Percentiles rank a stretch among this genome's conserved stretches.
phyloP scores from a whole-genome alignment of 192 early-diverging fungal species.

The Lunasporangiospora selenospora region DNA sequence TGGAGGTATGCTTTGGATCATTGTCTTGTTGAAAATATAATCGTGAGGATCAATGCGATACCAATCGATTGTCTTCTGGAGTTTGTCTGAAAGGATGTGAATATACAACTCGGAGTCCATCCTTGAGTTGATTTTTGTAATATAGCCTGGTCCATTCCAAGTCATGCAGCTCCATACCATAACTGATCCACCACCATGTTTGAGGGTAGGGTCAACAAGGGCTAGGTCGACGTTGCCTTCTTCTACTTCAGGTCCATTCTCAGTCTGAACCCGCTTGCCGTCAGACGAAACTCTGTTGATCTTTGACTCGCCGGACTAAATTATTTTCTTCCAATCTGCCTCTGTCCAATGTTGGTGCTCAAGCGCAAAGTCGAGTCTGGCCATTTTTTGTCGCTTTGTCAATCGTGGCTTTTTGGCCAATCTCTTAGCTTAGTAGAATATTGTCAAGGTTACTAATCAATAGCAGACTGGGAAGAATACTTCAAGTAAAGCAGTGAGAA shows the following conservation, averaged over 20 bases:
- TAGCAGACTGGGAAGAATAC: too few relatives aligned
- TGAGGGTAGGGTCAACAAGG: conserved; percentile 5
- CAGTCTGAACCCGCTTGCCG: conserved; percentile 8
- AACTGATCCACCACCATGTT: conserved; percentile 23
- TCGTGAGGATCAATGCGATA: conserved; percentile 5
- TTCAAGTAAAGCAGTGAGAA: too few relatives aligned
- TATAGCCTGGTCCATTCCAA: conserved; percentile 19
- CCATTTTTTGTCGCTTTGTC: background rate
- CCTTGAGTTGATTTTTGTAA: conserved; percentile 12
- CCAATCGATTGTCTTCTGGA: conserved; percentile 5
- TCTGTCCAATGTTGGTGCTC: conserved; percentile 10
- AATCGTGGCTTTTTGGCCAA: background rate
- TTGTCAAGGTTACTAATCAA: too few relatives aligned
- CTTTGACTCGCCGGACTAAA: conserved; percentile 19
- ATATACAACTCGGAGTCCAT: conserved; percentile 14
- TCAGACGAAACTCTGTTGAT: conserved; percentile 28
- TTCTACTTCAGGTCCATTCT: too few relatives aligned
- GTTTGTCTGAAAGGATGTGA: conserved; percentile 17
- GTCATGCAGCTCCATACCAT: conserved; percentile 32
- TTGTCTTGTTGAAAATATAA: conserved; percentile 14
- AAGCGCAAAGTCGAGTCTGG: background rate
- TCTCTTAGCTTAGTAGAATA: conserved; percentile 12
- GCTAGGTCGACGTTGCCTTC: background rate
- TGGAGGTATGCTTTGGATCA: conserved; percentile 9
- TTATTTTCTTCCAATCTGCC: conserved; percentile 8